These are phyloP conservation scores for Arthrobotrys sinensis DNA, from an alignment of 2,329 filamentous ascomycete genomes.

Conservation along the genomic window DNA sequence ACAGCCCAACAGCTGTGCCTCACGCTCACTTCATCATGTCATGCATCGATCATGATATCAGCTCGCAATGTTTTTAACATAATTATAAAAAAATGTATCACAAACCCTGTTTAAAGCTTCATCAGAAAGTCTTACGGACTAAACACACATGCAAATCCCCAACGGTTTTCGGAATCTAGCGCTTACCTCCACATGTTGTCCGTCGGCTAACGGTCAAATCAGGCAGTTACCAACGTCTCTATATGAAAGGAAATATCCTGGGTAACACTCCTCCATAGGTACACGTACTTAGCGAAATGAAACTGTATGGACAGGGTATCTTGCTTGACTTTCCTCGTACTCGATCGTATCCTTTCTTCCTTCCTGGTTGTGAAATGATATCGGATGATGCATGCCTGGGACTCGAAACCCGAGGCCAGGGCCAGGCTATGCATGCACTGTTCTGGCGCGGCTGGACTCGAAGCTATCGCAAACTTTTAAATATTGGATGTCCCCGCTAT, in stretches of 20 bases:
- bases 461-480: conserved; percentile 6
- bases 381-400: conserved; percentile 11
- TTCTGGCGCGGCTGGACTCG: neutral
- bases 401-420: neutral
- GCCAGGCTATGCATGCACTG: conserved; percentile 1
- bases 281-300: conserved; percentile 18
- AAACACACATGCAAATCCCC: conserved; percentile 31
- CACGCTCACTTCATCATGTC: neutral
- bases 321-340: conserved; percentile 4
- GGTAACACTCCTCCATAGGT: neutral
- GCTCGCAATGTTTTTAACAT: neutral
- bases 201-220: conserved; percentile 49
- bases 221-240: conserved; percentile 43
- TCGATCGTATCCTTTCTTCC: conserved; percentile 20
- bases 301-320: neutral
- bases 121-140: conserved; percentile 13
- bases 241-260: conserved; percentile 5
- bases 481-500: conserved; percentile 11
- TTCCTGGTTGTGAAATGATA: conserved; percentile 18
- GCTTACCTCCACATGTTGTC: conserved; percentile 39
- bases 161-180: conserved; percentile 40
- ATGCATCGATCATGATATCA: neutral
- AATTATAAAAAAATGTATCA: conserved; percentile 14
- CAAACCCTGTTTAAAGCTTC: conserved; percentile 3
- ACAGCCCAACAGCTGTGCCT: neutral